Evolutionary conservation across 2,329 filamentous ascomycete species (phyloP), one percentile per base, ranked within the genome.

Genomic region (Tricladium varicosporioides): DNA sequence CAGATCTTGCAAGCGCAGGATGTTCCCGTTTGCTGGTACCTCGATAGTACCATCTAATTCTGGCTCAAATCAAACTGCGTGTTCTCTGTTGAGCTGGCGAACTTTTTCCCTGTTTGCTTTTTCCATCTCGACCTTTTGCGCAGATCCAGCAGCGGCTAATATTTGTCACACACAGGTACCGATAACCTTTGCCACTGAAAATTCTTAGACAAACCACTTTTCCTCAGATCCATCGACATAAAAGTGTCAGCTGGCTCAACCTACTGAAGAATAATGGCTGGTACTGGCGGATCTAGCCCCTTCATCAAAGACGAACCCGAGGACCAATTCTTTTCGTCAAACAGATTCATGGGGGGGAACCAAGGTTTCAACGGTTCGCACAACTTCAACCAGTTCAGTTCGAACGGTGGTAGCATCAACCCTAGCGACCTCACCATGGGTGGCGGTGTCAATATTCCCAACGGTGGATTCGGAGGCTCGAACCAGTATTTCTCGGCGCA

Each of bases 381-480:
- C 56, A 69, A 72, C 32, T 75, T 74, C 58, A 66, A 67, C 51
- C 69, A 71, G 49, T 71, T 70, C 40, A 62, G 65, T 40, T 66
- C 65, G 27, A 65, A 76, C 58, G 76, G 80, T 62, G 81, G 73
- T 51, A 82, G 82, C 68, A 87, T 97, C 69, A 90, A 97, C 70
- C 93, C 93, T 10, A 93, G 90, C 60, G 91, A 94, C 61, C 81
- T 97, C 58, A 84, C 84, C 65, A 89, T 93, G 84, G 80, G 79
- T 63, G 78, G 78, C 58, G 87, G 80, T 61, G 72, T 80, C 63
- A 73, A 77, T 56, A 76, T 72, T 18, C 67, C 69, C 22, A 78
- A 79, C 63, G 76, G 75, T 60, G 70, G 65, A 55, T 75, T 71
- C 60, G 83, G 82, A 18, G 78, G 81, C 40, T 80, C 83, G 1